Percentiles rank a stretch among this genome's conserved stretches.
These are phyloP conservation scores for Blastobotrys elegans DNA, from an alignment of 1,139 yeast genomes.

Conservation along the genomic window DNA sequence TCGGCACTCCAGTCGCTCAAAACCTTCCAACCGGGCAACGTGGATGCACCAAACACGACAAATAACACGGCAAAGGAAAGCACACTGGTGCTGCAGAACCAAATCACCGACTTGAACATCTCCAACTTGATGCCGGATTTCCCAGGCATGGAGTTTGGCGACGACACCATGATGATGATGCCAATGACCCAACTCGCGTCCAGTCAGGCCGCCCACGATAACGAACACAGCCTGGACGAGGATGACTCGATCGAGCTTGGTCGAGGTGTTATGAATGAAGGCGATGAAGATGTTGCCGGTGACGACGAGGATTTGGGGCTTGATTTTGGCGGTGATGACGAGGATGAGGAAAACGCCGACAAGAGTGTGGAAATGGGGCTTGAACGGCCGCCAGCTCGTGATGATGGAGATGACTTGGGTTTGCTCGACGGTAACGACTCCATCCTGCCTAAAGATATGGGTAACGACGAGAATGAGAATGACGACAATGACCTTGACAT, in stretches of 20 bases:
- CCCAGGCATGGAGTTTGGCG: slow-evolving; percentile 11
- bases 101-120: slow-evolving; percentile 51
- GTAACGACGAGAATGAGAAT: slow-evolving; percentile 10
- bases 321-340: slow-evolving; percentile 21
- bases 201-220: neutral
- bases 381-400: slow-evolving; percentile 19
- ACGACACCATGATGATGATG: neutral
- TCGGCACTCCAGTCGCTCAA: slow-evolving; percentile 69
- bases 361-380: slow-evolving; percentile 25
- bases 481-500: neutral
- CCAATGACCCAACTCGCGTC: slow-evolving; percentile 8
- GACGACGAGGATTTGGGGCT: slow-evolving; percentile 30
- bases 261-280: slow-evolving; percentile 33
- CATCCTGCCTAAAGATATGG: slow-evolving; percentile 21
- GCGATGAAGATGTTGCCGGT: slow-evolving; percentile 25
- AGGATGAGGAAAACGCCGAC: slow-evolving; percentile 18
- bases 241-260: slow-evolving; percentile 44
- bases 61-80: slow-evolving; percentile 52
- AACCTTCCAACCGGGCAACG: slow-evolving; percentile 52
- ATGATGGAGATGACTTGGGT: slow-evolving; percentile 39
- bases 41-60: slow-evolving; percentile 47
- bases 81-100: slow-evolving; percentile 62
- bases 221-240: slow-evolving; percentile 4
- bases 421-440: slow-evolving; percentile 13
- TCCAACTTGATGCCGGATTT: slow-evolving; percentile 11